Conservation (phyloP, 495 filamentous ascomycete species). For the Podospora conica region DNA sequence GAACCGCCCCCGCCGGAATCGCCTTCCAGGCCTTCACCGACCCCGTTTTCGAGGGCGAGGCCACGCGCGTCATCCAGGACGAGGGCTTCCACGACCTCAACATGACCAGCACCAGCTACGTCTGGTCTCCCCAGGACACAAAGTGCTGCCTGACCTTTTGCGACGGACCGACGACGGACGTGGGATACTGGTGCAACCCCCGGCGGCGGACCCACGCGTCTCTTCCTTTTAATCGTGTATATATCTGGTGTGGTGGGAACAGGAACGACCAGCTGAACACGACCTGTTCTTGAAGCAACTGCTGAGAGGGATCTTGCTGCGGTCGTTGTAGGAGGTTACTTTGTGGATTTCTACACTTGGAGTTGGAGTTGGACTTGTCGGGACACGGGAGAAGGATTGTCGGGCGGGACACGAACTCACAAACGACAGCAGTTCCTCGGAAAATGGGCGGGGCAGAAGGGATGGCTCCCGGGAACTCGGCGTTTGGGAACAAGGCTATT, state of each 20-base stretch:
- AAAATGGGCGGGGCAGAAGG: neutral
- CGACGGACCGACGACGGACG: slow-evolving; percentile 3
- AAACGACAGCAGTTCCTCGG: neutral
- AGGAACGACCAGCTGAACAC: neutral
- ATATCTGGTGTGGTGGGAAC: slow-evolving; percentile 23
- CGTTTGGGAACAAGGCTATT: neutral
- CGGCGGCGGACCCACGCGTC: slow-evolving; percentile 3
- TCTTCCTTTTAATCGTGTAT: slow-evolving; percentile 12
- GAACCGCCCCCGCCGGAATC: slow-evolving; percentile 7
- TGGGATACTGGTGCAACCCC: slow-evolving; percentile 16
- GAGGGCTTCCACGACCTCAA: slow-evolving; percentile 22
- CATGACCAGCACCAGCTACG: slow-evolving; percentile 17
- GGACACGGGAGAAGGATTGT: neutral
- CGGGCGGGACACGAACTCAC: neutral
- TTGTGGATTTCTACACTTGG: neutral
- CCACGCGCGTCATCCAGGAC: slow-evolving; percentile 8
- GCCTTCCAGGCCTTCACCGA: slow-evolving; percentile 21
- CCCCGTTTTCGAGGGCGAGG: slow-evolving; percentile 7
- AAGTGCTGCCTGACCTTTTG: slow-evolving; percentile 28
- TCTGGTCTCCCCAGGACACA: slow-evolving; percentile 18
- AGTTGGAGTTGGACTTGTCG: neutral
- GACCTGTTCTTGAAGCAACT: slow-evolving; percentile 7
- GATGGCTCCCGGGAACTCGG: neutral
- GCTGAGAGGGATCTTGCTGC: neutral
- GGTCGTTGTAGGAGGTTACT: neutral